Conservation (phyloP, 768 basidiomycete species). For the Termitomyces eurrhizus region DNA sequence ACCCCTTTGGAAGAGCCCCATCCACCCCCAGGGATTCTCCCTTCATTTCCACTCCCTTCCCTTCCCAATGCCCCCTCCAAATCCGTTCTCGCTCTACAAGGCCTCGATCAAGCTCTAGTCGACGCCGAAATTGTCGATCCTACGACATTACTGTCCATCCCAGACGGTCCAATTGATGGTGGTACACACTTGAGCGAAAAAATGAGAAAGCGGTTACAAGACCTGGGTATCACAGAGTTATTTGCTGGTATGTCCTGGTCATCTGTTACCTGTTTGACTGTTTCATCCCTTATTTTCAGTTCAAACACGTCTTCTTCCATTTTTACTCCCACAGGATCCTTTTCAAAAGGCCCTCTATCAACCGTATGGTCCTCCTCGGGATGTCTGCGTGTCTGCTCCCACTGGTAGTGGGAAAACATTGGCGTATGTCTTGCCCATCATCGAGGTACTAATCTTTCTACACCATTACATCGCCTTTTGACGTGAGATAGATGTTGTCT, state of each 20-base stretch:
- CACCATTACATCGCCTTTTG: neutral
- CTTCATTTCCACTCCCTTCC: constrained; percentile 65
- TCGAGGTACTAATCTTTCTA: constrained; percentile 56
- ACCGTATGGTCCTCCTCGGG: constrained; percentile 63
- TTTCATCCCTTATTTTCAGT: constrained; percentile 43
- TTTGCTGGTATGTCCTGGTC: constrained; percentile 68
- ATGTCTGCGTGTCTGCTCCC: constrained; percentile 93
- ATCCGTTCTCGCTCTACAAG: constrained; percentile 68
- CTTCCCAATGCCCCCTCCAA: constrained; percentile 69
- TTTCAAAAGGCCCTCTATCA: constrained; percentile 50
- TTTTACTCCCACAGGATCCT: constrained; percentile 53
- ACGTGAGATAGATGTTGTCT: constrained; percentile 57
- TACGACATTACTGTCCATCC: constrained; percentile 39
- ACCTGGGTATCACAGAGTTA: constrained; percentile 79
- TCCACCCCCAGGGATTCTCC: constrained; percentile 36
- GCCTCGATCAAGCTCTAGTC: constrained; percentile 69
- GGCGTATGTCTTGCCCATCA: constrained; percentile 90
- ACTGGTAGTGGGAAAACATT: constrained; percentile 98
- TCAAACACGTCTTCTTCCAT: constrained; percentile 84
- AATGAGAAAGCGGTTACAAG: constrained; percentile 58
- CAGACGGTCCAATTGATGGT: constrained; percentile 35
- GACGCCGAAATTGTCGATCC: constrained; percentile 70
- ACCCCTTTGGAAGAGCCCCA: constrained; percentile 17
- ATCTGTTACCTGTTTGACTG: neutral
- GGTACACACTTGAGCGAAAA: constrained; percentile 52